A percentile compares a stretch with the other conserved stretches of the same genome.
Conservation (phyloP, 2,329 filamentous ascomycete genomes). For the Scortechinia acanthostroma region DNA sequence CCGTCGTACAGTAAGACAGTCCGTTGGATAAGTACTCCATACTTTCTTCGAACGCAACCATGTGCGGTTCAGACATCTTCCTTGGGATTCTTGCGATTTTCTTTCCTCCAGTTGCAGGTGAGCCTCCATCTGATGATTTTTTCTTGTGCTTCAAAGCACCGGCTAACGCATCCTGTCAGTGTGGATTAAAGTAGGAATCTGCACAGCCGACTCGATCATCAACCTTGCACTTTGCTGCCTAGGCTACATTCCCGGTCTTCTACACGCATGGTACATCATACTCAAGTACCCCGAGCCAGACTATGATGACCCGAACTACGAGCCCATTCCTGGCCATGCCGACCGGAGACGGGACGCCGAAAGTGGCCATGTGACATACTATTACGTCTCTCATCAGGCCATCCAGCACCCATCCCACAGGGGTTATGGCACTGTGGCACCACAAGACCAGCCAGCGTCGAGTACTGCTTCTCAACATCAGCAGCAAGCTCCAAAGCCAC, state of each 20-base stretch:
- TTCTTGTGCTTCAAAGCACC: background rate
- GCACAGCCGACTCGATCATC: constrained; percentile 1
- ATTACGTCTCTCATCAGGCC: background rate
- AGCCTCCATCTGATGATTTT: background rate
- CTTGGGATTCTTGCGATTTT: background rate
- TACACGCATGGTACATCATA: constrained; percentile 2
- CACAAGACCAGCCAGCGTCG: background rate
- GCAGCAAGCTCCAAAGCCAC: background rate
- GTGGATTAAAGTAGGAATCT: constrained; percentile 1
- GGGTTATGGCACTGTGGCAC: background rate
- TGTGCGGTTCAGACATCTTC: background rate
- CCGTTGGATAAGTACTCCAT: no score
- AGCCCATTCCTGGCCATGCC: background rate
- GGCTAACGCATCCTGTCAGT: background rate
- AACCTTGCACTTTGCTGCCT: background rate
- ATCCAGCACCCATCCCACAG: background rate
- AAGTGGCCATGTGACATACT: background rate
- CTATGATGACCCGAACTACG: background rate
- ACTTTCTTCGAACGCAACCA: background rate
- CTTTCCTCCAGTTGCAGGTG: background rate
- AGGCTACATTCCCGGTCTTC: constrained; percentile 1
- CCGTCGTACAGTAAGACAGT: no score
- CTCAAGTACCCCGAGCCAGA: background rate
- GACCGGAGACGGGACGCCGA: background rate
- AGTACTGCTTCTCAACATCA: background rate